These are phyloP conservation scores for Beauveria caledonica DNA, from an alignment of 2,329 filamentous ascomycete genomes.

Conservation along the genomic window DNA sequence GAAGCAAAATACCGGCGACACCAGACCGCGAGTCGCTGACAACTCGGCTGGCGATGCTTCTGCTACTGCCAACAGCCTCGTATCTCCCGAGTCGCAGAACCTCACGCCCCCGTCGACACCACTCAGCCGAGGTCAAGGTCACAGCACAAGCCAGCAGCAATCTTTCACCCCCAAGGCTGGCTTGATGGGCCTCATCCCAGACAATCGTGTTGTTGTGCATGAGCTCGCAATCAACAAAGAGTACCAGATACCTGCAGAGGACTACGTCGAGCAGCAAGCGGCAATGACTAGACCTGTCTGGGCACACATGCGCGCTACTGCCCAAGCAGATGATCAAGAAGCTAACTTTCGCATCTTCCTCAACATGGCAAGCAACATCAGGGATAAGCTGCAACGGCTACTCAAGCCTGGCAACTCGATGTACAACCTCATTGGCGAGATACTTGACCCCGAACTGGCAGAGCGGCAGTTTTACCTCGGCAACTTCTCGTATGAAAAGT, in stretches of 20 bases:
- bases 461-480: conserved; percentile 60
- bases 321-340: conserved; percentile 57
- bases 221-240: conserved; percentile 74
- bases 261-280: conserved; percentile 50
- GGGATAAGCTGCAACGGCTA: conserved; percentile 63
- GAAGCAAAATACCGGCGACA: conserved; percentile 58
- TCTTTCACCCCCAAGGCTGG: conserved; percentile 24
- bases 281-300: conserved; percentile 42
- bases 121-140: conserved; percentile 28
- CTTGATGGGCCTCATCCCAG: conserved; percentile 52
- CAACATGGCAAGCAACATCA: conserved; percentile 62
- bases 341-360: conserved; percentile 60
- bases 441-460: conserved; percentile 65
- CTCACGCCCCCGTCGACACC: conserved; percentile 48
- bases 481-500: conserved; percentile 72
- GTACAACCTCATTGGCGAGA: conserved; percentile 66
- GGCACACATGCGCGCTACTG: conserved; percentile 52
- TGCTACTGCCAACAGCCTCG: conserved; percentile 28
- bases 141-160: conserved; percentile 22
- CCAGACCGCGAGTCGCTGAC: conserved; percentile 58
- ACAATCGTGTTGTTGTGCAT: conserved; percentile 68
- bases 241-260: conserved; percentile 59
- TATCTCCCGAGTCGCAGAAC: conserved; percentile 37
- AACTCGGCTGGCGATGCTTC: conserved; percentile 30
- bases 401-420: conserved; percentile 64